Conservation (phyloP, 176 grass and related monocot species). For the Avena insularis region DNA sequence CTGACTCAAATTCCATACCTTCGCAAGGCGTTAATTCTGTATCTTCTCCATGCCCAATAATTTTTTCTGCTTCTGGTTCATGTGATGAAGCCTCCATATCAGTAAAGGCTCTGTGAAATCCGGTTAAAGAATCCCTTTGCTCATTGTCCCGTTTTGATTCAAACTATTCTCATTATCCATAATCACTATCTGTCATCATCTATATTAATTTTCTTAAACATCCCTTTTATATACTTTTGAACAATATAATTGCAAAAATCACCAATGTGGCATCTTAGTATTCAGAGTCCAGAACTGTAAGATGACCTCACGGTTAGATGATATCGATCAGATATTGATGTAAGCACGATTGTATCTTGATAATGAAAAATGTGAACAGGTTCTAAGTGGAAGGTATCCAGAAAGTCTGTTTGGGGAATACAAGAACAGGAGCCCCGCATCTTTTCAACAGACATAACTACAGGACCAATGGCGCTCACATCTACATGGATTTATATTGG, state of each 20-base stretch:
- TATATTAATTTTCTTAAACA: neutral
- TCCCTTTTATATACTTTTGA: neutral
- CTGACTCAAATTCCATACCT: slow-evolving; percentile 74
- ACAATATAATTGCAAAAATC: slow-evolving; percentile 19
- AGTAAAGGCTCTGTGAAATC: slow-evolving; percentile 23
- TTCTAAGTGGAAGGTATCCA: neutral
- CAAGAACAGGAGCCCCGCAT: slow-evolving; percentile 12
- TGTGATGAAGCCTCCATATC: slow-evolving; percentile 40
- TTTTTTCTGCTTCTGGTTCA: slow-evolving; percentile 35
- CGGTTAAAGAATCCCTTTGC: slow-evolving; percentile 14
- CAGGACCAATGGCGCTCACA: neutral
- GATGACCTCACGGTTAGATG: slow-evolving; percentile 17
- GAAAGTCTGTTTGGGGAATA: neutral
- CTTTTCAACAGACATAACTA: neutral
- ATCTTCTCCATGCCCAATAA: slow-evolving; percentile 53
- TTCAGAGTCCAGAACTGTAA: neutral
- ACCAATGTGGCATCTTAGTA: slow-evolving; percentile 16
- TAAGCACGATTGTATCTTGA: neutral
- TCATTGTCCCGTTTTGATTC: slow-evolving; percentile 42
- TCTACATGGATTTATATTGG: neutral
- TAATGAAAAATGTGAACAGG: neutral
- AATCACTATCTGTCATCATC: slow-evolving; percentile 14
- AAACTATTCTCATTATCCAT: slow-evolving; percentile 41
- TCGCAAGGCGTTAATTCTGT: slow-evolving; percentile 60
- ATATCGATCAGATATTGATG: slow-evolving; percentile 32